Base-by-base conservation (phyloP, 148 eudicot genomes). In the Cornus florida region DNA sequence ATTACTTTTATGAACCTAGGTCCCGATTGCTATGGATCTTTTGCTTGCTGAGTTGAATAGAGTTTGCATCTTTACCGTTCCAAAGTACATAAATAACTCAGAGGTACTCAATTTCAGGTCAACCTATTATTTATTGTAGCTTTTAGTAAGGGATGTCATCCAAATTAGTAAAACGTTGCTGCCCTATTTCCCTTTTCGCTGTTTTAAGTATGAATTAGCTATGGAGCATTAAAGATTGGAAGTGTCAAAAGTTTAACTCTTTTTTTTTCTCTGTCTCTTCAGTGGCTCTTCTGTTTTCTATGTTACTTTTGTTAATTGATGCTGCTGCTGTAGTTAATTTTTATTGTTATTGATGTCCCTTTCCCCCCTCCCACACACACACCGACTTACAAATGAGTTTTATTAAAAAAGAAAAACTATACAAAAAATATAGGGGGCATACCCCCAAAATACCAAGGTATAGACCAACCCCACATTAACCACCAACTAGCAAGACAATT, bases 11-110 rank as follows among this genome's bases (percentile, higher is more conserved):
- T 79, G 53, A 82, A 74, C 57, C n/a, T 86, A 96, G 99, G 89
- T 93, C 59, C 99, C 94, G n/a, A 86, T 57, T 71, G 91, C 88
- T 84, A 89, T 93, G 97, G 94, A 93, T 38, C 83, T 87, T 81
- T 78, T 96, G 39, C 86, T 96, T 73, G 97, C 99, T 56, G 86
- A 90, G 83, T 83, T 96, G 82, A 92, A 93, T 80, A 87, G 71
- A 84, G 95, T 83, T 73, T 96, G 98, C 82, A 93, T 89, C 64
- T 92, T 87, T 82, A 92, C 99, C 11, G 98, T 96, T 74, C 99
- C 99, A 14, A 96, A 96, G 90, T 90, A 89, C 80, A 77, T 93
- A 75, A 43, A 67, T 71, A 89, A 87, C 87, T 91, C 93, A 12
- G 78, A 90, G 98, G 98, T 95, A 83, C 75, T 43, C 8, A 33